phyloP scores from a whole-genome alignment of 2,329 filamentous ascomycete species.

The Stemphylium lycopersici region DNA sequence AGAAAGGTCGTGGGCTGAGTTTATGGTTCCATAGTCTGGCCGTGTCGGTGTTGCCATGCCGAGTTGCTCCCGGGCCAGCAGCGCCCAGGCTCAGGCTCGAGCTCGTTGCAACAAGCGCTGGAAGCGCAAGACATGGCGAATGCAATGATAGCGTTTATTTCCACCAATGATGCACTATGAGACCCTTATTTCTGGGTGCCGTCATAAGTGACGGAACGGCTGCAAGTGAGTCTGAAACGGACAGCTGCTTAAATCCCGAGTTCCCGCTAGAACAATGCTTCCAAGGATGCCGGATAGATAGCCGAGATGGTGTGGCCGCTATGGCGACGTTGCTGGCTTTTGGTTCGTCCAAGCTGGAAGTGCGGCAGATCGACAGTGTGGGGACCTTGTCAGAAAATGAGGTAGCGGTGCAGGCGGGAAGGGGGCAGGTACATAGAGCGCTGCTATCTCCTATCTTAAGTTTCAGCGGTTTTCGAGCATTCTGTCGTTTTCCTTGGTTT shows the following conservation, averaged over 20 bases:
- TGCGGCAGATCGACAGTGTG: constrained; percentile 17
- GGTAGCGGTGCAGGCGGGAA: constrained; percentile 1
- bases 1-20: background rate
- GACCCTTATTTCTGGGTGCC: background rate
- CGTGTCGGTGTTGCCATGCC: background rate
- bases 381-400: constrained; percentile 6
- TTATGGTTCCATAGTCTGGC: background rate
- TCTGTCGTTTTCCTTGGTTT: background rate
- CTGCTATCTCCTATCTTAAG: constrained; percentile 6
- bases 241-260: background rate
- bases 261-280: background rate
- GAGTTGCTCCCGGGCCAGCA: background rate
- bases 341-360: constrained; percentile 14
- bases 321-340: constrained; percentile 5
- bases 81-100: too few relatives aligned
- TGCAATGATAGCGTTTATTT: background rate
- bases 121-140: too few relatives aligned
- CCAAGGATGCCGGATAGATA: constrained; percentile 15
- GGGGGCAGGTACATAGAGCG: constrained; percentile 12
- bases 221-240: constrained; percentile 5
- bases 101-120: too few relatives aligned
- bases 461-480: background rate
- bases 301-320: constrained; percentile 20
- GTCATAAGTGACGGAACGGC: background rate
- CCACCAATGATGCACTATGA: background rate